Percentiles rank a stretch among this genome's conserved stretches.
Evolutionary conservation across 208 protist species (phyloP).

Genomic region (Leishmania lainsoni): DNA sequence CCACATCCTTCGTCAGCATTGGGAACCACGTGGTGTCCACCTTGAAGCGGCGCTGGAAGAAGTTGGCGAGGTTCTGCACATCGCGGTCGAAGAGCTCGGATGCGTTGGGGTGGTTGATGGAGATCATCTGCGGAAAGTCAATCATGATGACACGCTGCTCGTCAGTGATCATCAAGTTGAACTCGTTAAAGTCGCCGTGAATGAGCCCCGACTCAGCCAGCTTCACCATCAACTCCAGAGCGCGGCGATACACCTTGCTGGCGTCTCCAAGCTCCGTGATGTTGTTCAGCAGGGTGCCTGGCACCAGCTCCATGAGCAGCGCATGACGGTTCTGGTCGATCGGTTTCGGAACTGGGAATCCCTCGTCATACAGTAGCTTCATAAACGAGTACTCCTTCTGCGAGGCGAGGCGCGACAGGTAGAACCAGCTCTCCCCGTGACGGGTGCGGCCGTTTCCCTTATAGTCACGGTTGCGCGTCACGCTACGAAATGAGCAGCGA

Average conservation of each 20-base stretch:
- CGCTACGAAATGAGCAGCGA: constrained; percentile 97
- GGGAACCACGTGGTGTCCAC: constrained; percentile 71
- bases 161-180: constrained; percentile 97
- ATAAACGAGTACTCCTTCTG: constrained; percentile 99
- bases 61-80: constrained; percentile 96
- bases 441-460: constrained; percentile 76
- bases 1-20: constrained; percentile 77
- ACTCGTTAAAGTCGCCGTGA: constrained; percentile 99
- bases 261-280: constrained; percentile 90
- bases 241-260: constrained; percentile 85
- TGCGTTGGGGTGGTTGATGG: constrained; percentile 96
- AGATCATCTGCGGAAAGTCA: constrained; percentile 99
- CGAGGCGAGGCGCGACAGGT: constrained; percentile 98
- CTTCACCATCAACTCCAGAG: constrained; percentile 94
- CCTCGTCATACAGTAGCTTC: constrained; percentile 95
- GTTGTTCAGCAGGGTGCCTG: constrained; percentile 94
- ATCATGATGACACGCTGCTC: constrained; percentile 96
- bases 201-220: constrained; percentile 96
- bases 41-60: constrained; percentile 94
- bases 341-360: constrained; percentile 97
- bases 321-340: constrained; percentile 98
- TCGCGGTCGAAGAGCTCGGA: constrained; percentile 97
- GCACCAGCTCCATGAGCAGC: constrained; percentile 97
- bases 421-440: constrained; percentile 97
- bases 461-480: constrained; percentile 98